phyloP scores from a whole-genome alignment of 768 basidiomycete genomes.

The Gymnopilus junonius region DNA sequence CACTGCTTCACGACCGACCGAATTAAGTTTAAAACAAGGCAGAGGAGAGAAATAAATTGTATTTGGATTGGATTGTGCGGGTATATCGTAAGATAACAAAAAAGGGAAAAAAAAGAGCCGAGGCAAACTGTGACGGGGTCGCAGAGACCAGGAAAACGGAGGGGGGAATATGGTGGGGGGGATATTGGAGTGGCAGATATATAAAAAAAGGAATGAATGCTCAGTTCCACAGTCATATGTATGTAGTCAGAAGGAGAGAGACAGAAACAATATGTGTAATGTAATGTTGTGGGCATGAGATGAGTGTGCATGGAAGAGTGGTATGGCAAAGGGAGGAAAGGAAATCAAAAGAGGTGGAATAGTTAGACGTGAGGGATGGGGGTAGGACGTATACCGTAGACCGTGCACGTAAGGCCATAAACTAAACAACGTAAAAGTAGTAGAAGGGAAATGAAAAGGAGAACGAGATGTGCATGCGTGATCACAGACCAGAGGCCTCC shows the following conservation, averaged over 20 bases:
- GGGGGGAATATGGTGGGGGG: constrained; percentile 10
- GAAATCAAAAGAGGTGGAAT: not conserved
- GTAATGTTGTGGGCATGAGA: not conserved
- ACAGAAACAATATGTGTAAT: constrained; percentile 1
- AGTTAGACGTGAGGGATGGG: not conserved
- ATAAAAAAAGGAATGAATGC: not conserved
- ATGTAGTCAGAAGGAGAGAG: constrained; percentile 4
- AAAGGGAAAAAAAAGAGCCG: constrained; percentile 53
- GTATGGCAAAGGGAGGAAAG: not conserved
- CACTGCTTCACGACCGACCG: too few relatives aligned
- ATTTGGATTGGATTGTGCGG: constrained; percentile 28
- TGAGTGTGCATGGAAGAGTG: not conserved
- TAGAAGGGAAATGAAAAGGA: constrained; percentile 40
- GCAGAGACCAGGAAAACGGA: too few relatives aligned
- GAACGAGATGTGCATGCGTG: constrained; percentile 55
- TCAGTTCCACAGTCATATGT: constrained; percentile 9
- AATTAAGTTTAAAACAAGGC: not conserved
- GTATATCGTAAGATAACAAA: constrained; percentile 43
- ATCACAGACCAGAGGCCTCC: constrained; percentile 71
- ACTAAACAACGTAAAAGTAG: constrained; percentile 60
- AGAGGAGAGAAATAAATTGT: constrained; percentile 49
- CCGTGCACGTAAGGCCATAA: constrained; percentile 75
- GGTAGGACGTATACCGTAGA: constrained; percentile 36
- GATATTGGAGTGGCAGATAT: constrained; percentile 6
- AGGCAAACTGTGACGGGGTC: constrained; percentile 29